A percentile compares a stretch with the other conserved stretches of the same genome.
Conservation (phyloP, 352 stramenopile genomes). For the Phytophthora lateralis region DNA sequence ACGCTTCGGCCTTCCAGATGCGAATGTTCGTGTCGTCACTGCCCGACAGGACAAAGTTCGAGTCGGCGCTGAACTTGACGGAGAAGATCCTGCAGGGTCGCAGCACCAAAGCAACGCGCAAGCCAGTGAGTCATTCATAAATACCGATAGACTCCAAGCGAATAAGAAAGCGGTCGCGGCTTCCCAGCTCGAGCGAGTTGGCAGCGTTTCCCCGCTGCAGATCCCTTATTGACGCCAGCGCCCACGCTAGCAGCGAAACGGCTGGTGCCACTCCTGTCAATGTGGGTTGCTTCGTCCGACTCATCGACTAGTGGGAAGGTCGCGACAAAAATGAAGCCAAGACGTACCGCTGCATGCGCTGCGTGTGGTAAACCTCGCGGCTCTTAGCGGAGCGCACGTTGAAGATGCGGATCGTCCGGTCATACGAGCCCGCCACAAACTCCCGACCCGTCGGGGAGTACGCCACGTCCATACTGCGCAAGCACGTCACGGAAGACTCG, state of each 20-base stretch:
- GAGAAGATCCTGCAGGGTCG: conserved; percentile 66
- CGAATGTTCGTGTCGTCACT: conserved; percentile 99
- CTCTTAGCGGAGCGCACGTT: conserved; percentile 83
- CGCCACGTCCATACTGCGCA: conserved; percentile 92
- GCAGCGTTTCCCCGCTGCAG: neutral
- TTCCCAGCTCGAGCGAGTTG: neutral
- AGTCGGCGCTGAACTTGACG: conserved; percentile 86
- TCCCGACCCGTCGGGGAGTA: conserved; percentile 98
- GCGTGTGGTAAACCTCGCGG: conserved; percentile 97
- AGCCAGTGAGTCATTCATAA: conserved; percentile 19
- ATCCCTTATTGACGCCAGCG: conserved; percentile 3
- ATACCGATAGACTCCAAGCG: conserved; percentile 6
- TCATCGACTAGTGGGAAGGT: conserved; percentile 2
- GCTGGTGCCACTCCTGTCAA: conserved; percentile 11
- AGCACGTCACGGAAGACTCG: conserved; percentile 28
- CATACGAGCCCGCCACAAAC: conserved; percentile 98
- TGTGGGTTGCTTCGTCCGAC: conserved; percentile 12
- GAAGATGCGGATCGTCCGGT: conserved; percentile 99
- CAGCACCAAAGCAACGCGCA: conserved; percentile 3
- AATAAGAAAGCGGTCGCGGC: conserved; percentile 22
- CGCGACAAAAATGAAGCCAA: neutral
- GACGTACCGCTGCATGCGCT: conserved; percentile 97
- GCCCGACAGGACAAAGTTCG: conserved; percentile 97
- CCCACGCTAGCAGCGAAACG: conserved; percentile 19
- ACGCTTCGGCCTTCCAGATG: conserved; percentile 98